Evolutionary conservation across 345 rosid genomes (phyloP), one percentile per base, ranked within the genome.

Genomic region (Sisymbrium altissimum): DNA sequence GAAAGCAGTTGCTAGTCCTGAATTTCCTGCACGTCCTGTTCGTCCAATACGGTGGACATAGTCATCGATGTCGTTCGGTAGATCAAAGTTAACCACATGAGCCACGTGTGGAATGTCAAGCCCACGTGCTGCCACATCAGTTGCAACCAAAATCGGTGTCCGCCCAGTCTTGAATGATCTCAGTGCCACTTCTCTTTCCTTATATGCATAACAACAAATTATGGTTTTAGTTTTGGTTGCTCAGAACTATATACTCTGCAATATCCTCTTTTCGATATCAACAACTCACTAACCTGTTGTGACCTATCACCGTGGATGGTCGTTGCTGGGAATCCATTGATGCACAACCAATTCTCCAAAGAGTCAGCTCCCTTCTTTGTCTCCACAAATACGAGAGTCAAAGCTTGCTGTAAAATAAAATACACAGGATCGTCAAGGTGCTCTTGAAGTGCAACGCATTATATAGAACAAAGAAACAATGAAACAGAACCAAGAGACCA

Each of bases 351-450:
- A 72, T 90, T 80, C 82, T 96, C 99, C 71, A 96, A 83, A 7
- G 96, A 80, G 80, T 96, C 99, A 49, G 99, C 99, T 21, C 97
- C 94, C 73, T 86, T 96, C 87, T 92, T 96, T 30, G 99, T 96
- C 88, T 96, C 99, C 81, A 96, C 99, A 78, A 92, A 96, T 53
- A 96, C 99, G 73, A 96, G 85, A 7, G 99, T 96, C 77, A 96
- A 84, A 25, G 98, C 83, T 86, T 89, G 98, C 99, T 95, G 97
- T 70, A 80, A 78, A 70, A 50, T 15, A 49, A 61, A 45, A 48
- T 25, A 52, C 66, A 66, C 11, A 48, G 48, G 63, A 35, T 58
- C 13, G 39, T 64, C 30, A 70, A 70, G 14, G 35, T 12, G 30
- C 43, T 76, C 58, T 54, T 69, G 21, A 54, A 53, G 49, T 29